Percentiles rank a stretch among this genome's conserved stretches.
Conservation (phyloP, 345 rosid species). For the Salix brachista region DNA sequence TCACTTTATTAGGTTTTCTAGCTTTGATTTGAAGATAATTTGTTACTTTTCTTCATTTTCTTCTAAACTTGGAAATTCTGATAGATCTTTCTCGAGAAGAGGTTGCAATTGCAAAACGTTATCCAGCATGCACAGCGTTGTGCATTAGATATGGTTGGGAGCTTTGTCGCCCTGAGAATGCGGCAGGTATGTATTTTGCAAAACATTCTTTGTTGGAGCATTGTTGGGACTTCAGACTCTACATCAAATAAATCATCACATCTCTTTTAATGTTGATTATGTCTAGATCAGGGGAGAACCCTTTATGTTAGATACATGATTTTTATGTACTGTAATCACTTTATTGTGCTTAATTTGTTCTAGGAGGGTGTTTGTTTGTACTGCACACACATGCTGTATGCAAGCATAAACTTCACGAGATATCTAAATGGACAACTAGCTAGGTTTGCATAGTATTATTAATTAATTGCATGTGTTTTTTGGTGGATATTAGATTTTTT, state of each 20-base stretch:
- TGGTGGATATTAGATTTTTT: neutral
- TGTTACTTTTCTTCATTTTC: neutral
- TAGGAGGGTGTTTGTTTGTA: neutral
- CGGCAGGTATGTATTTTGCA: slow-evolving; percentile 58
- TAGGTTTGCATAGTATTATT: neutral
- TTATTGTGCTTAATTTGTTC: neutral
- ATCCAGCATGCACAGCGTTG: slow-evolving; percentile 76
- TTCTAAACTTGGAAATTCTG: slow-evolving; percentile 20
- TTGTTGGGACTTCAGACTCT: neutral
- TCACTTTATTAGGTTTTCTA: slow-evolving; percentile 2
- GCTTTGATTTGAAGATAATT: neutral
- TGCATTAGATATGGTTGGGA: slow-evolving; percentile 98
- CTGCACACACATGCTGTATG: neutral
- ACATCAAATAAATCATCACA: neutral
- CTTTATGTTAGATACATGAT: neutral
- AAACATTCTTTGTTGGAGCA: neutral
- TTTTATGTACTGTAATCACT: neutral
- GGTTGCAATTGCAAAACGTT: slow-evolving; percentile 71
- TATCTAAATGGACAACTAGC: neutral
- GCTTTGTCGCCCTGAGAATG: slow-evolving; percentile 77
- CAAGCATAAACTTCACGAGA: neutral
- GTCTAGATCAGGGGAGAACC: neutral
- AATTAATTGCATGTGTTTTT: neutral
- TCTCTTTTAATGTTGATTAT: neutral
- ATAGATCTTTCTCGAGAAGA: slow-evolving; percentile 90